Evolutionary conservation across 345 rosid genomes (phyloP), one percentile per base, ranked within the genome.

Genomic region (Salix suchowensis): DNA sequence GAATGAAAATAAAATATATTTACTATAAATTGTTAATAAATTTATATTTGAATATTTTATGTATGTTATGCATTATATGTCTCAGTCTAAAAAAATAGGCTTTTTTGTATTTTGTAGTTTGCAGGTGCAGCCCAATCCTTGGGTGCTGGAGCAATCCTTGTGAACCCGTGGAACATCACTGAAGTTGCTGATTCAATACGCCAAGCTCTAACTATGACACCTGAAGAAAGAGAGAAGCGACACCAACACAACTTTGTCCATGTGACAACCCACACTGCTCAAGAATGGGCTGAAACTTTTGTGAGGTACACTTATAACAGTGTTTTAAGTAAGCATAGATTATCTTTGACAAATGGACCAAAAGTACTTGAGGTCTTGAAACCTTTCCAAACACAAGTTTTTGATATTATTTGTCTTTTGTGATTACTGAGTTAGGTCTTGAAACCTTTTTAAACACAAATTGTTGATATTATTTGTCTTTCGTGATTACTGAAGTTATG

Each of bases 101-200:
- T 23, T 58, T 58, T 58, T 58, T 75, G 72, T 61, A 74, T 68
- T 71, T 58, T 82, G 69, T 81, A 96, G 99, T 96, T 94, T 88
- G 98, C 99, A 60, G 99, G 99, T 71, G 99, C 99, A 64, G 99
- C 99, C 77, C 99, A 96, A 82, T 94, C 98, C 73, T 87, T 96
- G 30, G 99, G 99, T 65, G 99, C 99, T 81, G 99, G 99, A 76
- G 98, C 99, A 69, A 89, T 96, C 79, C 90, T 96, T 67, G 97
- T 96, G 81, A 96, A 94, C 77, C 99, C 99, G 61, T 96, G 99
- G 99, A 96, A 96, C 88, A 96, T 96, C 70, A 96, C 97, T 48
- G 99, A 96, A 88, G 99, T 96, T 75, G 99, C 99, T 71, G 87
- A 87, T 74, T 91, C 99, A 68, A 96, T 96, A 77, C 90, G 85